Percentiles rank a stretch among this genome's conserved stretches.
Evolutionary conservation across 2,329 filamentous ascomycete genomes (phyloP).

Genomic region (Sordariomycetes sp.): DNA sequence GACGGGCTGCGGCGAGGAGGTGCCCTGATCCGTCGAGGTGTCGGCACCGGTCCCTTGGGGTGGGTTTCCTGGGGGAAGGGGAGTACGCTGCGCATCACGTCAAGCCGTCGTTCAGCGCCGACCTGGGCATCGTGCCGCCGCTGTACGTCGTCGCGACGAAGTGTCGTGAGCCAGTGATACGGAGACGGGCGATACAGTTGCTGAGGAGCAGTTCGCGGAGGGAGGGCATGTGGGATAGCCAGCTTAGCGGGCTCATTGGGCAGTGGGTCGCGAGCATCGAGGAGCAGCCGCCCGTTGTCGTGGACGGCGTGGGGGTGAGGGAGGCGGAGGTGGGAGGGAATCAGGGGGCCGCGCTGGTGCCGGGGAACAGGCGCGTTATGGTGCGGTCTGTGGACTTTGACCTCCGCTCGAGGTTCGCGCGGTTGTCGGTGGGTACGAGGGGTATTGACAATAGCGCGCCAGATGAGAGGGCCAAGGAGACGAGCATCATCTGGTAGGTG

Average conservation of each 20-base stretch:
- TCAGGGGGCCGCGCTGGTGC: constrained; percentile 16
- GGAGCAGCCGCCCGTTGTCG: constrained; percentile 20
- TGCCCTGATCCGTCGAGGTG: constrained; percentile 30
- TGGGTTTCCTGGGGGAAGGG: constrained; percentile 24
- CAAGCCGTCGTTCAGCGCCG: constrained; percentile 49
- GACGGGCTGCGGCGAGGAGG: constrained; percentile 29
- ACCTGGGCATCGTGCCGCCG: constrained; percentile 50
- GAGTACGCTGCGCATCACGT: constrained; percentile 34
- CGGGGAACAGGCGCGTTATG: constrained; percentile 41
- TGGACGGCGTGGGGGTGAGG: constrained; percentile 21
- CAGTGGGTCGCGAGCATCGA: constrained; percentile 42
- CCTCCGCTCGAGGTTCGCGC: constrained; percentile 33
- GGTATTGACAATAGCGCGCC: constrained; percentile 29
- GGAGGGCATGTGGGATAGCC: constrained; percentile 59
- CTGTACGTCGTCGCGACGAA: constrained; percentile 55
- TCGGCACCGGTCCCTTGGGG: constrained; percentile 20
- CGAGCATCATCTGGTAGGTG: constrained; percentile 31
- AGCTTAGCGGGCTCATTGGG: constrained; percentile 40
- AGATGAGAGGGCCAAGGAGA: constrained; percentile 32
- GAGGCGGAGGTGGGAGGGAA: constrained; percentile 13
- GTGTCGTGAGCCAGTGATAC: constrained; percentile 42
- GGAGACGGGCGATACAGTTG: constrained; percentile 47
- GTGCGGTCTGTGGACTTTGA: constrained; percentile 43
- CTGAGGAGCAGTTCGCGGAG: constrained; percentile 44
- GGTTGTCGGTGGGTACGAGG: constrained; percentile 39